These are phyloP conservation scores for Aspergillus sclerotiicarbonarius DNA, from an alignment of 495 filamentous ascomycete species.

Conservation along the genomic window DNA sequence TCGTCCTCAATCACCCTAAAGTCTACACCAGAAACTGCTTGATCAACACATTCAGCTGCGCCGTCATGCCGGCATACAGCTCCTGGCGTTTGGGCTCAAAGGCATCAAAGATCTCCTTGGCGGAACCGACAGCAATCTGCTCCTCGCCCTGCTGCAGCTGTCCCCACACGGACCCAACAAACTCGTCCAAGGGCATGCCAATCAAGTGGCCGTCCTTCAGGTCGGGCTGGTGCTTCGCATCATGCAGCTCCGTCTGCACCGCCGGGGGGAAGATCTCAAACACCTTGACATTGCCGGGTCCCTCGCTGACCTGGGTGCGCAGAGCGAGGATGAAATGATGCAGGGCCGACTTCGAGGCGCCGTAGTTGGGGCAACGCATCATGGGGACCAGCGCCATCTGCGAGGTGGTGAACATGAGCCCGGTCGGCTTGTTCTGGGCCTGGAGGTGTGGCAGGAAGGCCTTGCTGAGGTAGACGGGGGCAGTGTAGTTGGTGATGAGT, in stretches of 20 bases:
- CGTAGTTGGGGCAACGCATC: constrained; percentile 44
- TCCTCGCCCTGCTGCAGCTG: constrained; percentile 52
- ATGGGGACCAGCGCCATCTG: constrained; percentile 47
- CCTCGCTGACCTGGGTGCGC: constrained; percentile 56
- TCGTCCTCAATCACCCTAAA: neutral
- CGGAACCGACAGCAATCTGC: constrained; percentile 37
- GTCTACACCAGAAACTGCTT: constrained; percentile 27
- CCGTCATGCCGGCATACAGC: constrained; percentile 36
- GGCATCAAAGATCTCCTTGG: constrained; percentile 33
- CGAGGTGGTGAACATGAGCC: constrained; percentile 42
- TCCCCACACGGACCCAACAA: constrained; percentile 57
- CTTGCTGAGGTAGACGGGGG: constrained; percentile 58
- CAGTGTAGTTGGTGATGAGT: constrained; percentile 65
- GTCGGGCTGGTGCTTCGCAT: constrained; percentile 36
- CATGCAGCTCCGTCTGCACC: constrained; percentile 59
- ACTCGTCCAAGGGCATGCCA: constrained; percentile 64
- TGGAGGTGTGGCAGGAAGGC: constrained; percentile 65
- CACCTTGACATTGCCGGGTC: constrained; percentile 50
- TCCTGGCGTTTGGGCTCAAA: constrained; percentile 40
- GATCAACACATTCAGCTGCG: constrained; percentile 31
- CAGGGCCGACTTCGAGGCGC: constrained; percentile 49
- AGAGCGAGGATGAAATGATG: constrained; percentile 55
- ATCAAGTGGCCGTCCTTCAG: constrained; percentile 45
- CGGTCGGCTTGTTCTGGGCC: constrained; percentile 36
- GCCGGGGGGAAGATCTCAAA: constrained; percentile 68